phyloP scores from a whole-genome alignment of 768 basidiomycete genomes.

The Auricularia auricula-judae region DNA sequence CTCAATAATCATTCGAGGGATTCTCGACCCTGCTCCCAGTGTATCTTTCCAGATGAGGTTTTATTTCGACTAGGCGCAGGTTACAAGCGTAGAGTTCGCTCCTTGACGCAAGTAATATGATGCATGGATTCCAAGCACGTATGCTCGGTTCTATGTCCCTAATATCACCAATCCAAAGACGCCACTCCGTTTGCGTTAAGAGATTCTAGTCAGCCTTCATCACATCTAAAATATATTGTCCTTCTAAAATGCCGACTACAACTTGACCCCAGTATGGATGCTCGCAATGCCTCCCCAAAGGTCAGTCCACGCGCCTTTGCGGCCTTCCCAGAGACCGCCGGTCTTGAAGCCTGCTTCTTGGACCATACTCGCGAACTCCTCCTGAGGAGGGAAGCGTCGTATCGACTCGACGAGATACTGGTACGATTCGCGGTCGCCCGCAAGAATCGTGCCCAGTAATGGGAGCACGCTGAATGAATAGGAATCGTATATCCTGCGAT shows the following conservation, averaged over 20 bases:
- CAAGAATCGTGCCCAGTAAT: slow-evolving; percentile 89
- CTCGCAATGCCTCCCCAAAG: slow-evolving; percentile 83
- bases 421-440: slow-evolving; percentile 88
- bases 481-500: slow-evolving; percentile 71
- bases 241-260: slow-evolving; percentile 24
- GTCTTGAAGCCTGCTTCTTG: slow-evolving; percentile 72
- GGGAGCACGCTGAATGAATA: slow-evolving; percentile 97
- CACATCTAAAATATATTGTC: not conserved
- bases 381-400: slow-evolving; percentile 80
- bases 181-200: no score
- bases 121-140: no score
- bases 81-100: no score
- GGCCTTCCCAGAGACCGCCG: slow-evolving; percentile 44
- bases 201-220: no score
- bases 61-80: no score
- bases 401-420: slow-evolving; percentile 98
- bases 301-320: slow-evolving; percentile 79
- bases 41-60: no score
- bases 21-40: no score
- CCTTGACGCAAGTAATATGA: no score
- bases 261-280: slow-evolving; percentile 76
- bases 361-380: slow-evolving; percentile 84
- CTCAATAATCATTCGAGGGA: no score
- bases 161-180: no score
- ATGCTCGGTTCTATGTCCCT: no score